Base-by-base conservation (phyloP, 306 rosid genomes). In the Quercus rubra region DNA sequence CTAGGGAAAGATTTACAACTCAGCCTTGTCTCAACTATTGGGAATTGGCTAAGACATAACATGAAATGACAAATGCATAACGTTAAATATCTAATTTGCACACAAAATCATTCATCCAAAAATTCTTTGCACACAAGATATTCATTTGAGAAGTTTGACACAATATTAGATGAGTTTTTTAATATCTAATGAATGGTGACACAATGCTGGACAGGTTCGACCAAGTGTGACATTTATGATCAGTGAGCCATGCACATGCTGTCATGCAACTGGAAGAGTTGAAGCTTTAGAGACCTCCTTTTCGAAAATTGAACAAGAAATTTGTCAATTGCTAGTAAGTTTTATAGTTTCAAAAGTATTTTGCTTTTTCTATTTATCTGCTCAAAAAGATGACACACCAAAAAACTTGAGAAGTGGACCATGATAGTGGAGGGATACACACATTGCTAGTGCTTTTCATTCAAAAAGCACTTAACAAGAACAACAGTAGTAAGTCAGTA, bases 211-310 rank as follows among this genome's bases (percentile, higher is more conserved):
- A 82, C 97, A 95, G 98, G 98, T 95, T 79, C 94, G 99, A 71
- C 99, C 99, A 30, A 95, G 98, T 55, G 98, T 95, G 81, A 93
- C 98, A 51, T 95, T 92, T 91, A 95, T 91, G 99, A 85, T 95
- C 69, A 93, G 98, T 83, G 99, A 95, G 82, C 98, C 99, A 49
- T 95, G 98, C 80, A 20, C 86, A 64, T 89, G 96, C 80, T 93
- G 99, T 89, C 98, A 95, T 75, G 98, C 92, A 79, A 90, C 98
- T 33, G 99, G 99, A 78, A 91, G 99, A 87, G 96, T 95, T 57
- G 99, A 95, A 91, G 98, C 98, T 74, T 77, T 95, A 71, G 98
- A 95, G 86, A 95, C 99, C 3, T 90, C 94, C 61, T 95, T 91
- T 89, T 93, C 97, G 21, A 95, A 95, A 84, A 95, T 95, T 76